These are phyloP conservation scores for Saccharomycopsis hybrid DNA, from an alignment of 1,139 yeast species.

Conservation along the genomic window DNA sequence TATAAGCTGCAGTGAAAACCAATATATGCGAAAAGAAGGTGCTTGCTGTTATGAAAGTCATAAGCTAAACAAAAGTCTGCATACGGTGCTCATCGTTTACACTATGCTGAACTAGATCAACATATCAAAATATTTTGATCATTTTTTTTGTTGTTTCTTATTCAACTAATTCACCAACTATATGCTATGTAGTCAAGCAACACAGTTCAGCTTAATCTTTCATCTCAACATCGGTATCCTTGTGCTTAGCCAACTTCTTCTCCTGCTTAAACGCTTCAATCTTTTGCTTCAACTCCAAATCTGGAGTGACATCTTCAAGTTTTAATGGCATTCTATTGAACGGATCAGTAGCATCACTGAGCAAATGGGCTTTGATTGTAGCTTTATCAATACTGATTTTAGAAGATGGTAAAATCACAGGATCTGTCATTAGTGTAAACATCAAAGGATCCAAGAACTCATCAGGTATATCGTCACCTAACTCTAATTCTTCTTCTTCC, in stretches of 20 bases:
- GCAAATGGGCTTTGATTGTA: conserved; percentile 87
- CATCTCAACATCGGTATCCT: conserved; percentile 15
- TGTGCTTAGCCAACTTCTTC: background rate
- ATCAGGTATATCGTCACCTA: conserved; percentile 86
- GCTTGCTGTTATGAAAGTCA: too few relatives aligned
- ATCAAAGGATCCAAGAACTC: conserved; percentile 95
- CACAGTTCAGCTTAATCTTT: conserved; percentile 7
- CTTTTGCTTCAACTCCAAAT: conserved; percentile 54
- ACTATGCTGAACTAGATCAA: too few relatives aligned
- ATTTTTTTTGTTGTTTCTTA: conserved; percentile 3
- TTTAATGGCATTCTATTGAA: conserved; percentile 89
- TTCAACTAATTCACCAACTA: too few relatives aligned
- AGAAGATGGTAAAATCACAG: conserved; percentile 85
- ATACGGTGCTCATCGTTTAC: too few relatives aligned
- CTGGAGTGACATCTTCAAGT: conserved; percentile 80
- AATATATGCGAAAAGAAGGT: too few relatives aligned
- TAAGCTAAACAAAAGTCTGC: too few relatives aligned
- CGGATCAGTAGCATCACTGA: conserved; percentile 95
- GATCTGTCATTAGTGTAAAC: conserved; percentile 94
- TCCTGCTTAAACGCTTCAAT: conserved; percentile 50
- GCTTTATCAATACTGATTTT: conserved; percentile 79
- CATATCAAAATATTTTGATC: background rate
- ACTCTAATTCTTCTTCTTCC: conserved; percentile 76
- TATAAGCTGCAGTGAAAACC: too few relatives aligned
- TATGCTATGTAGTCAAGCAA: too few relatives aligned